Evolutionary conservation across 805 yeast genomes (phyloP), one percentile per base, ranked within the genome.

Genomic region (Candida ascalaphidarum): DNA sequence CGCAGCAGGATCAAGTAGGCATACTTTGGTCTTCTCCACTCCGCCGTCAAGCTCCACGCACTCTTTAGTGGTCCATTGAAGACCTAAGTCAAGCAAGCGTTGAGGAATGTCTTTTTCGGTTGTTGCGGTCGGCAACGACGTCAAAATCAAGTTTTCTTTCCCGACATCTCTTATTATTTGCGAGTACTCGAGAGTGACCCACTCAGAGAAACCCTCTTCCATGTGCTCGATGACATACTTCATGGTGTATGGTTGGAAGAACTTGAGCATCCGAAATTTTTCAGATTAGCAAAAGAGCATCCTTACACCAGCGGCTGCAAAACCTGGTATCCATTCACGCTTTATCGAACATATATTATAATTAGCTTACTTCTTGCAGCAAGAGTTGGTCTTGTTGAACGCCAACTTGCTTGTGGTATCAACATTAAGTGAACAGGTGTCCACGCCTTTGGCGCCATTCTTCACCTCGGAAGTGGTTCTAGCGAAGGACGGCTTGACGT

Each of bases 191-290:
- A 92, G 65, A 17, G 73, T 69, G 23, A 89, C 97, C 98, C 98
- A 89, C 40, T 82, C 92, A 39, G 95, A 84, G 68, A 89, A 85
- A 1, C 95, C 97, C 35, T 76, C 81, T 55, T 89, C 98, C 96
- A 89, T 89, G 51, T 89, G 98, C 55, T 89, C 98, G 29, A 89
- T 86, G 29, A 92, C 74, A 65, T 86, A 89, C 56, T 84, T 85
- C 94, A 83, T 83, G 24, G 15, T 24, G 8, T 17, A 7, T 17
- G 6, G 6, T 6, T 7, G 8, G 18, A 8, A 17, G 6, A 17
- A 17, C 18, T 6, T 17, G 6, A 7, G 8, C 18, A 17, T 17
- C 18, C 18, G 18, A 17, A 17, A 17, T 7, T 17, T 17, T 17
- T 17, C 18, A 8, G n/a, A n/a, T n/a, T n/a, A n/a, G n/a, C n/a